Base-by-base conservation (phyloP, 2,329 filamentous ascomycete genomes). In the Scedosporium dehoogii region DNA sequence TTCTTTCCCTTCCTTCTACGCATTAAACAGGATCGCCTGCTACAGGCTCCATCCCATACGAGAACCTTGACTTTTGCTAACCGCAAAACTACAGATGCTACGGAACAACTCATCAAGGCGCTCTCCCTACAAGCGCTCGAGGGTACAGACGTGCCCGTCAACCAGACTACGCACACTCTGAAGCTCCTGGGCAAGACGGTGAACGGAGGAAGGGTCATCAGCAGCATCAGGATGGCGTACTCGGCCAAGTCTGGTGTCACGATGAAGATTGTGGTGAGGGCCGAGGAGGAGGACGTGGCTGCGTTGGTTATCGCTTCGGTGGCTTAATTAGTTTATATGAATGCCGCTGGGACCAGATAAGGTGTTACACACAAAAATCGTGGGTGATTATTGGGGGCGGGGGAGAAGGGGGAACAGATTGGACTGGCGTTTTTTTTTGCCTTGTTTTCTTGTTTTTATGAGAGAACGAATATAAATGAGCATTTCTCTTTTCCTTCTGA, bases 181-280 rank as follows among this genome's bases (percentile, higher is more conserved):
- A 97, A 96, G 79, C 81, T 99, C 42, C 89, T 97, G 73, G 94
- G 94, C 73, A 97, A 97, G 85, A 96, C 91, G 53, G 88, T 97
- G 65, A 87, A 85, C 41, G 94, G 93, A 42, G 94, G 94, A 67
- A 88, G 89, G 70, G 93, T 99, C 16, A 91, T 92, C 62, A 90
- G 89, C 64, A 87, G 85, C 67, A 86, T 97, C 66, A 85, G 92
- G 75, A 96, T 99, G 92, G 94, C 92, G 1, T 97, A 86, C 77
- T 96, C 91, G 65, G 86, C 89, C 70, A 96, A 96, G 82, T 88
- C 88, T 59, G 94, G 94, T 60, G 92, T 97, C 27, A 97, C 94
- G 63, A 96, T 93, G 71, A 97, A 97, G 84, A 91, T 99, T 69
- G 90, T 88, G 60, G 90, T 93, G 65, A 85, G 94, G 72, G 90